Percentiles rank a stretch among this genome's conserved stretches.
phyloP scores from a whole-genome alignment of 192 early-diverging fungal genomes.

The Coemansia sp. region DNA sequence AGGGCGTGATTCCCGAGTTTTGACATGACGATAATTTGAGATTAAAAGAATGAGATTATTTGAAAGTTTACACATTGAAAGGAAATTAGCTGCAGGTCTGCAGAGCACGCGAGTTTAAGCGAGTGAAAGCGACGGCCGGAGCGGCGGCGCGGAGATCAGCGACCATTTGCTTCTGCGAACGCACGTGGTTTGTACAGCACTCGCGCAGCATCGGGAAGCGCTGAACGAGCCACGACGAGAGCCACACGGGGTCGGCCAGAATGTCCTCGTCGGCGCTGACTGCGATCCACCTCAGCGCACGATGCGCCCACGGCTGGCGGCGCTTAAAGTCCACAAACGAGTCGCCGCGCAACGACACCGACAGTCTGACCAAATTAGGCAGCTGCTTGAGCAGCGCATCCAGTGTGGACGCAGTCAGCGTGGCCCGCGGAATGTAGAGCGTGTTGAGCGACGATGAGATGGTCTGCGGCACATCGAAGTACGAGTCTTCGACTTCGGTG shows the following conservation, averaged over 20 bases:
- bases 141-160: conserved; percentile 28
- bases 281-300: conserved; percentile 20
- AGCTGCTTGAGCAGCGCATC: conserved; percentile 34
- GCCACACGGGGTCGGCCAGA: conserved; percentile 32
- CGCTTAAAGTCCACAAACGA: neutral
- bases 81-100: conserved; percentile 14
- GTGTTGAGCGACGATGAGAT: conserved; percentile 23
- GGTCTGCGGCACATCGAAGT: neutral
- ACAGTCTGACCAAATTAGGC: conserved; percentile 28
- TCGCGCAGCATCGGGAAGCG: conserved; percentile 42
- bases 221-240: conserved; percentile 36
- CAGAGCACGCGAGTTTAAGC: conserved; percentile 34
- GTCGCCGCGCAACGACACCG: conserved; percentile 40
- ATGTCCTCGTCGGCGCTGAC: conserved; percentile 47
- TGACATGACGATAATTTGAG: neutral
- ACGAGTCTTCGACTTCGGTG: conserved; percentile 10
- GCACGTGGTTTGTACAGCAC: conserved; percentile 43
- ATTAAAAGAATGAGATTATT: neutral
- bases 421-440: conserved; percentile 34
- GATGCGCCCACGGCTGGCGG: conserved; percentile 14
- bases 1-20: conserved; percentile 20
- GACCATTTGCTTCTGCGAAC: conserved; percentile 31
- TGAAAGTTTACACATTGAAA: neutral
- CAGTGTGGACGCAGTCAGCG: conserved; percentile 36
- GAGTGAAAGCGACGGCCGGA: conserved; percentile 30